Evolutionary conservation across 106 monocot species (phyloP).

Genomic region (Allium fistulosum): DNA sequence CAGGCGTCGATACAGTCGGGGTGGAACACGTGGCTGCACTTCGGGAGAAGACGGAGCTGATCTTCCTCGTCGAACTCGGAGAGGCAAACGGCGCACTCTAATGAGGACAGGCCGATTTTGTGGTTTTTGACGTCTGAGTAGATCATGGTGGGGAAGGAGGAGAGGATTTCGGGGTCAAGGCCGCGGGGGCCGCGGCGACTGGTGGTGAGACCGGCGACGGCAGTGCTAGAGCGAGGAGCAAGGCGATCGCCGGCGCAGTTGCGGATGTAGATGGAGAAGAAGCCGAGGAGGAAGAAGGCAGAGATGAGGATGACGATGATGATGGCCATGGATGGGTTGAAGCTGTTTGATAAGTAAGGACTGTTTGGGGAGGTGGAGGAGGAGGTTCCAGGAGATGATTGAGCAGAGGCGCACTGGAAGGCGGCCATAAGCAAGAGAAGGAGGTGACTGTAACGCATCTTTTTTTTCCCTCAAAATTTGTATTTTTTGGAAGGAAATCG

Average conservation of each 20-base stretch:
- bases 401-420: constrained; percentile 12
- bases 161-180: constrained; percentile 50
- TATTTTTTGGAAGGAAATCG: neutral
- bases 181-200: constrained; percentile 32
- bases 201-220: constrained; percentile 6
- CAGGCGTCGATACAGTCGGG: constrained; percentile 89
- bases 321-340: constrained; percentile 70
- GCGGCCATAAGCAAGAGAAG: constrained; percentile 14
- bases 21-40: constrained; percentile 90
- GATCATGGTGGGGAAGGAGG: constrained; percentile 58
- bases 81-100: constrained; percentile 94
- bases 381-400: neutral
- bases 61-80: constrained; percentile 93
- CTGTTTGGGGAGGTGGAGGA: constrained; percentile 4
- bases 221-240: neutral
- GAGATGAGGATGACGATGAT: constrained; percentile 61
- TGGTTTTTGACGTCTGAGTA: constrained; percentile 82
- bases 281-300: constrained; percentile 76
- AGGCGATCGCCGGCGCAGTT: constrained; percentile 29
- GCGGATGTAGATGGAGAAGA: constrained; percentile 84
- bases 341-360: constrained; percentile 16
- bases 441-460: neutral
- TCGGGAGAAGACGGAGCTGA: constrained; percentile 65
- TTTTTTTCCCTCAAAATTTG: neutral
- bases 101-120: constrained; percentile 58